Percentiles rank a stretch among this genome's conserved stretches.
These are phyloP conservation scores for Pyronema omphalodes DNA, from an alignment of 495 filamentous ascomycete species.

Conservation along the genomic window DNA sequence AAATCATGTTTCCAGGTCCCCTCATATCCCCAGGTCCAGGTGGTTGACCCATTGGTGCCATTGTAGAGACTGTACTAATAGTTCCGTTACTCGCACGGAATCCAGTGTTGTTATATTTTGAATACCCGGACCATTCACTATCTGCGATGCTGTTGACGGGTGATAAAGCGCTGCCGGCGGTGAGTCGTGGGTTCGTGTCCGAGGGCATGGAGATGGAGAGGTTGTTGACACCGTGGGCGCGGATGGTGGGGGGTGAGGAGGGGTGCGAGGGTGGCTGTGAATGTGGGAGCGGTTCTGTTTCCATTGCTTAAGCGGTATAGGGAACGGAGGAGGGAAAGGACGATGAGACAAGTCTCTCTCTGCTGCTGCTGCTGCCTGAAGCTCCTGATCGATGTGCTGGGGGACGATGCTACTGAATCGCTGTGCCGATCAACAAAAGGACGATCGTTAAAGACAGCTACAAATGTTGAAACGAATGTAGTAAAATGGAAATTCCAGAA, in stretches of 20 bases:
- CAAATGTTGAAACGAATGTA: no score
- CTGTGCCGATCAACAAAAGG: no score
- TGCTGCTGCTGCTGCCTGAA: no score
- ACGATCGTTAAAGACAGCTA: no score
- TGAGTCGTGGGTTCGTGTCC: conserved; percentile 3
- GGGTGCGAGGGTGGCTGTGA: not conserved
- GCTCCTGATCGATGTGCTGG: no score
- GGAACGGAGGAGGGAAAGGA: no score
- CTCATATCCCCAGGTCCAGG: conserved; percentile 36
- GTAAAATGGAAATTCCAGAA: no score
- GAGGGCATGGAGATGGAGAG: conserved; percentile 9
- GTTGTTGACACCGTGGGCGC: not conserved
- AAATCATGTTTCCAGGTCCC: conserved; percentile 34
- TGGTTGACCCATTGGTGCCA: conserved; percentile 37
- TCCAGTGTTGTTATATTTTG: conserved; percentile 48
- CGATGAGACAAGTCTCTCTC: no score
- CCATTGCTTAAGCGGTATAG: no score
- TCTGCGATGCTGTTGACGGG: conserved; percentile 28
- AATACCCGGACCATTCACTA: conserved; percentile 75
- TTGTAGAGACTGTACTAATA: conserved; percentile 33
- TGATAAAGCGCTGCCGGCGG: conserved; percentile 20
- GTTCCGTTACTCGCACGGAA: conserved; percentile 25
- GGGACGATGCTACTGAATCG: no score
- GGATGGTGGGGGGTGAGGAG: not conserved
- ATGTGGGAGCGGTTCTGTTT: no score